Evolutionary conservation across 108 stramenopile species (phyloP).

Genomic region (Skeletonema grethae): DNA sequence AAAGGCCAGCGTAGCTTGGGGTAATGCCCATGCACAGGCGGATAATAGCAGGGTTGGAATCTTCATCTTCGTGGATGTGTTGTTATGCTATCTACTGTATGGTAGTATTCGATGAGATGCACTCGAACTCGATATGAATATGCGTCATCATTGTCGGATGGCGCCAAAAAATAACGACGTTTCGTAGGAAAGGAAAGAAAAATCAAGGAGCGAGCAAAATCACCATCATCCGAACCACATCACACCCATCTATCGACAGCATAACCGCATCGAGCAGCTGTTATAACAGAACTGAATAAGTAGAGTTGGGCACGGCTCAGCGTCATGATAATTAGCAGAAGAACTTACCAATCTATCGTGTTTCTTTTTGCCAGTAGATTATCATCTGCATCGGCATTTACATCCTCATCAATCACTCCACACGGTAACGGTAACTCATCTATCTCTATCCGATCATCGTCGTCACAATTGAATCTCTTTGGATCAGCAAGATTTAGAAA

Average conservation of each 20-base stretch:
- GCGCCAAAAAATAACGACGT: not conserved
- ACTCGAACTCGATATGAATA: too few species aligned
- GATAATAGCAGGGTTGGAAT: not conserved
- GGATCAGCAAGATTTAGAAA: not conserved
- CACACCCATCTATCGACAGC: too few species aligned
- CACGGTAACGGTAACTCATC: not conserved
- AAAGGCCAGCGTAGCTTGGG: not conserved
- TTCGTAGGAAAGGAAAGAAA: too few species aligned
- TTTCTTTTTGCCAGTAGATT: not conserved
- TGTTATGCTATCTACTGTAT: not conserved
- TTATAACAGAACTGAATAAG: not conserved
- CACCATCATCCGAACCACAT: too few species aligned
- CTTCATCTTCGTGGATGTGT: not conserved
- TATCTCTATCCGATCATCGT: not conserved
- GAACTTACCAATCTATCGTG: not conserved
- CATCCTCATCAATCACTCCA: not conserved
- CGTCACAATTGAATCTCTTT: not conserved
- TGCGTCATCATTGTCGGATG: not conserved
- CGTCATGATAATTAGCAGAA: constrained; percentile 2
- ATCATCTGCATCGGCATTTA: not conserved
- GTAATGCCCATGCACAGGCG: not conserved
- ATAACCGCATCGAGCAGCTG: not conserved
- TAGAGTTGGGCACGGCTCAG: not conserved
- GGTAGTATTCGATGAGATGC: too few species aligned
- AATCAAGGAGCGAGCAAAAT: too few species aligned